Evolutionary conservation across 352 stramenopile species (phyloP).

Genomic region (Hyaloperonospora brassicae): DNA sequence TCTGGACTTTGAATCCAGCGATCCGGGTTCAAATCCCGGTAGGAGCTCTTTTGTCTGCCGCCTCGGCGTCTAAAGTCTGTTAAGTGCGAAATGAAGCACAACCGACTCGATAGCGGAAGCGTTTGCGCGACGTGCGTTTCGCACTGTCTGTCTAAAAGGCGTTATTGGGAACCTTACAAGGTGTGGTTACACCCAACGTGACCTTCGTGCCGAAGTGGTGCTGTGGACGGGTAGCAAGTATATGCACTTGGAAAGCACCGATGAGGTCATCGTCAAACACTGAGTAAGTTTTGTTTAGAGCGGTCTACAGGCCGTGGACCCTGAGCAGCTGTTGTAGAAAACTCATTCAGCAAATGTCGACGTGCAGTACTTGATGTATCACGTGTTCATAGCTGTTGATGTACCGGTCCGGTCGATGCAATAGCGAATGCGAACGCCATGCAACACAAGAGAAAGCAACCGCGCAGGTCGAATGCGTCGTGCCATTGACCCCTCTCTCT

Average conservation of each 20-base stretch:
- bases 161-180: too few relatives aligned
- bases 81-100: too few relatives aligned
- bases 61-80: too few relatives aligned
- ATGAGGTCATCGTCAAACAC: slow-evolving; percentile 82
- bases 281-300: slow-evolving; percentile 67
- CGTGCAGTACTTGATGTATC: background rate
- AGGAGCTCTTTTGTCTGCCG: too few relatives aligned
- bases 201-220: slow-evolving; percentile 72
- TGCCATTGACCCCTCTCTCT: slow-evolving; percentile 14
- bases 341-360: background rate
- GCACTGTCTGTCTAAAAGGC: too few relatives aligned
- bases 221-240: slow-evolving; percentile 68
- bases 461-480: slow-evolving; percentile 17
- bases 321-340: slow-evolving; percentile 57
- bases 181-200: slow-evolving; percentile 66
- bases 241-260: slow-evolving; percentile 74
- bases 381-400: background rate
- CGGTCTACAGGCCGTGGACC: slow-evolving; percentile 57
- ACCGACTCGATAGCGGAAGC: too few relatives aligned
- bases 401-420: background rate
- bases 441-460: slow-evolving; percentile 5
- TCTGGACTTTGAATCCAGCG: too few relatives aligned
- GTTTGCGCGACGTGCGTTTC: too few relatives aligned
- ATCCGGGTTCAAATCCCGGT: too few relatives aligned
- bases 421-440: background rate